Conservation (phyloP, 2,329 filamentous ascomycete genomes). For the Sordariomycetes sp. region DNA sequence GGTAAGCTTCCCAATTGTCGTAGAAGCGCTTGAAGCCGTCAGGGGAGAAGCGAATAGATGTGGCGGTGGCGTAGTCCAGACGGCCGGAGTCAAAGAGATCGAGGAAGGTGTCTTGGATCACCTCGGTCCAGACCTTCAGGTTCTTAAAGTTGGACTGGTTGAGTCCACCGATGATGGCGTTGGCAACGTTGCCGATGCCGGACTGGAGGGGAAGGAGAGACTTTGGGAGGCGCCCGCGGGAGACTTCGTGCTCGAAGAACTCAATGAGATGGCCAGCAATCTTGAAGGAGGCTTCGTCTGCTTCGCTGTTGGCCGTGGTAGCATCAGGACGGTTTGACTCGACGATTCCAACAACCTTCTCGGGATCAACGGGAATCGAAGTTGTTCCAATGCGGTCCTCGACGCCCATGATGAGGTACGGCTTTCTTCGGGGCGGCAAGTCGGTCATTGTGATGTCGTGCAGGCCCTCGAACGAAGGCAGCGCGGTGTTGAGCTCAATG, state of each 20-base stretch:
- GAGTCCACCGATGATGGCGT: slow-evolving; percentile 80
- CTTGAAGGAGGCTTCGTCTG: slow-evolving; percentile 61
- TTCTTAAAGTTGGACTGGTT: slow-evolving; percentile 75
- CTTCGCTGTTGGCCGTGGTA: slow-evolving; percentile 64
- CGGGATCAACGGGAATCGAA: slow-evolving; percentile 75
- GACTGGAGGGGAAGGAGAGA: slow-evolving; percentile 77
- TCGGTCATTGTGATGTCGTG: slow-evolving; percentile 91
- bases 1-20: slow-evolving; percentile 71
- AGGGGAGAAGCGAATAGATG: slow-evolving; percentile 82
- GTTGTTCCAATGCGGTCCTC: slow-evolving; percentile 80
- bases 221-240: slow-evolving; percentile 64
- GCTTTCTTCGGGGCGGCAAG: slow-evolving; percentile 70
- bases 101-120: slow-evolving; percentile 86
- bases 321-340: slow-evolving; percentile 78
- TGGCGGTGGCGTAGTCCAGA: slow-evolving; percentile 83
- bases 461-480: slow-evolving; percentile 76
- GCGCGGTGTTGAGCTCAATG: slow-evolving; percentile 83
- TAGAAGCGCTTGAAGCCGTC: slow-evolving; percentile 90
- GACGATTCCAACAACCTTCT: slow-evolving; percentile 76
- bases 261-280: slow-evolving; percentile 79
- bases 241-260: slow-evolving; percentile 75
- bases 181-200: slow-evolving; percentile 88
- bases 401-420: slow-evolving; percentile 75
- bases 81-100: slow-evolving; percentile 85
- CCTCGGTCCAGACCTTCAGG: slow-evolving; percentile 88